These are phyloP conservation scores for Lentinula aciculospora DNA, from an alignment of 768 basidiomycete genomes.

Conservation along the genomic window DNA sequence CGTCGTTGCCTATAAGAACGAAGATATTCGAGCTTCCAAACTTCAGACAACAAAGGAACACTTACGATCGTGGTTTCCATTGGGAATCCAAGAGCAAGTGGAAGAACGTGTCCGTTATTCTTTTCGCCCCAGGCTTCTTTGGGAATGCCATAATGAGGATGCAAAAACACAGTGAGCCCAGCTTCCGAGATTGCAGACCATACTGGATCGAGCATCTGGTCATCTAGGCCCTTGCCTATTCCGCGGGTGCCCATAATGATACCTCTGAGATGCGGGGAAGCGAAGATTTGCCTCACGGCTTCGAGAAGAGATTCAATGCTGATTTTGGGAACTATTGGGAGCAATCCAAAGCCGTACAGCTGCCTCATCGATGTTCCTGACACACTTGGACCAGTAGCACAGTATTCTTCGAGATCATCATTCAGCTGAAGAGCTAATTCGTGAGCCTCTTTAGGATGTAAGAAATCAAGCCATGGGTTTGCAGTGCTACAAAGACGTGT, in stretches of 20 bases:
- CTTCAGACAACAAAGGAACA: conserved; percentile 13
- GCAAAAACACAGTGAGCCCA: conserved; percentile 74
- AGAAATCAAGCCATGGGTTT: conserved; percentile 91
- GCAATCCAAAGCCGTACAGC: conserved; percentile 78
- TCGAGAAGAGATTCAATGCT: conserved; percentile 51
- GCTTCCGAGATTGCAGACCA: conserved; percentile 74
- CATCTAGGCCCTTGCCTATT: conserved; percentile 76
- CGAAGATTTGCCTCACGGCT: conserved; percentile 59
- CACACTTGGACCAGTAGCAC: conserved; percentile 53
- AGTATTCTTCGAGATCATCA: conserved; percentile 72
- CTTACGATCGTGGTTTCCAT: conserved; percentile 85
- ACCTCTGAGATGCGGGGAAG: conserved; percentile 60
- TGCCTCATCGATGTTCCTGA: conserved; percentile 43
- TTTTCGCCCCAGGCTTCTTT: conserved; percentile 67
- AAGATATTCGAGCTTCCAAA: background rate
- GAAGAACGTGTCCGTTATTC: conserved; percentile 83
- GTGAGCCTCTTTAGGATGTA: conserved; percentile 61
- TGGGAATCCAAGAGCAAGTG: conserved; percentile 83
- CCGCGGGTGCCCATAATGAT: conserved; percentile 83
- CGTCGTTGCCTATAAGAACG: conserved; percentile 60
- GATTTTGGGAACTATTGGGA: conserved; percentile 73
- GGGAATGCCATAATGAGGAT: conserved; percentile 84
- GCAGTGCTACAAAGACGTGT: conserved; percentile 55
- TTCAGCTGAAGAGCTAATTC: conserved; percentile 67
- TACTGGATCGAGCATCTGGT: conserved; percentile 69